phyloP scores from a whole-genome alignment of 805 yeast species.

The Wickerhamiella sergipiensis region DNA sequence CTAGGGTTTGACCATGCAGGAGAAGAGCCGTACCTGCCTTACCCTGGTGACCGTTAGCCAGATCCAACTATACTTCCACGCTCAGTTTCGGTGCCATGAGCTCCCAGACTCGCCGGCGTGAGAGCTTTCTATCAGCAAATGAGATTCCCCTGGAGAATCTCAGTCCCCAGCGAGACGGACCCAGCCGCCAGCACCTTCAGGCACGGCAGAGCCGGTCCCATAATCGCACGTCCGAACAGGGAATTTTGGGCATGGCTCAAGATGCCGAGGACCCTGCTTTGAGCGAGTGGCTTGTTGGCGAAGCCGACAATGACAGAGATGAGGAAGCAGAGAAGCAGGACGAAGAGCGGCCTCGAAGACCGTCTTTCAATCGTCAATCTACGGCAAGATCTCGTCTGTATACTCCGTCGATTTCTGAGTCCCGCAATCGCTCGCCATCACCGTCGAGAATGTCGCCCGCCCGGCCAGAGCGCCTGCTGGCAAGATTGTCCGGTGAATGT shows the following conservation, averaged over 20 bases:
- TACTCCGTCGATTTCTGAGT: not conserved
- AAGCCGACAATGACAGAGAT: not conserved
- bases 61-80: not conserved
- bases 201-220: not conserved
- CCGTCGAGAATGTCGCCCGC: not conserved
- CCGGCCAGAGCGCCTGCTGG: not conserved
- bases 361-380: not conserved
- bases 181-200: not conserved
- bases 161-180: not conserved
- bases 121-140: not conserved
- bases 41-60: not conserved
- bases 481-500: not conserved
- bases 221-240: not conserved
- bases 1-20: not conserved
- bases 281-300: not conserved
- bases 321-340: not conserved
- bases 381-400: not conserved
- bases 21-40: not conserved
- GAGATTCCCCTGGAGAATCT: not conserved
- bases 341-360: not conserved
- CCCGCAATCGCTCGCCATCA: not conserved
- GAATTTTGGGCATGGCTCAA: not conserved
- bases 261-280: not conserved
- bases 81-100: not conserved
- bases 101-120: not conserved